Evolutionary conservation across 2,329 filamentous ascomycete genomes (phyloP).

Genomic region (Hymenoscyphus salicellus): DNA sequence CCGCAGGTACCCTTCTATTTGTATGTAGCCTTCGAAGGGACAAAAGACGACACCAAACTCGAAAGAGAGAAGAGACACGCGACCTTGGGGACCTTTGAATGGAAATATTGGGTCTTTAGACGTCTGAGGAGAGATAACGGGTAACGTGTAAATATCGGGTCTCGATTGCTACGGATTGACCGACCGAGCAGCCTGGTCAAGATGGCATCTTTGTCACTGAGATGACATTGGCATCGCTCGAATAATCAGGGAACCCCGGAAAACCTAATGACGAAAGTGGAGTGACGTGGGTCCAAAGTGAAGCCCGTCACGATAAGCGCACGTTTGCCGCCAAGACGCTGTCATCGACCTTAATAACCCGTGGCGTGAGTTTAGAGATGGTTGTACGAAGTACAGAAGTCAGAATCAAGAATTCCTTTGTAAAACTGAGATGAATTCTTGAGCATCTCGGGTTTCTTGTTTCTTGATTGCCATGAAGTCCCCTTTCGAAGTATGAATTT

Average conservation of each 20-base stretch:
- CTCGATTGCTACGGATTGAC: not conserved
- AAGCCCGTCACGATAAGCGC: not conserved
- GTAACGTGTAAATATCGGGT: constrained; percentile 26
- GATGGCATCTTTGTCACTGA: not conserved
- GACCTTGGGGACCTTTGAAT: no score
- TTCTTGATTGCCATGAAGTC: no score
- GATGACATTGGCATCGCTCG: not conserved
- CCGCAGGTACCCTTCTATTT: not conserved
- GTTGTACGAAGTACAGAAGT: not conserved
- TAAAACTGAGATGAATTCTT: no score
- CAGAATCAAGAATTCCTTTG: no score
- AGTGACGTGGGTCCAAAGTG: not conserved
- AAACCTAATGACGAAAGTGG: not conserved
- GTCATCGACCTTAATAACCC: not conserved
- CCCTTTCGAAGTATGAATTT: no score
- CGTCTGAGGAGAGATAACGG: constrained; percentile 11
- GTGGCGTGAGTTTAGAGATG: not conserved
- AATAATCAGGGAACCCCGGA: not conserved
- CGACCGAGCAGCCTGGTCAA: not conserved
- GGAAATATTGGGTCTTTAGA: not conserved
- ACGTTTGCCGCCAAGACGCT: not conserved
- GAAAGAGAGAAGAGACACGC: not conserved
- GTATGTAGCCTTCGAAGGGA: not conserved
- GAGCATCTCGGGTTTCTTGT: no score
- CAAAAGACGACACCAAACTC: not conserved